These are phyloP conservation scores for Gremmenia infestans DNA, from an alignment of 2,329 filamentous ascomycete species.

Conservation along the genomic window DNA sequence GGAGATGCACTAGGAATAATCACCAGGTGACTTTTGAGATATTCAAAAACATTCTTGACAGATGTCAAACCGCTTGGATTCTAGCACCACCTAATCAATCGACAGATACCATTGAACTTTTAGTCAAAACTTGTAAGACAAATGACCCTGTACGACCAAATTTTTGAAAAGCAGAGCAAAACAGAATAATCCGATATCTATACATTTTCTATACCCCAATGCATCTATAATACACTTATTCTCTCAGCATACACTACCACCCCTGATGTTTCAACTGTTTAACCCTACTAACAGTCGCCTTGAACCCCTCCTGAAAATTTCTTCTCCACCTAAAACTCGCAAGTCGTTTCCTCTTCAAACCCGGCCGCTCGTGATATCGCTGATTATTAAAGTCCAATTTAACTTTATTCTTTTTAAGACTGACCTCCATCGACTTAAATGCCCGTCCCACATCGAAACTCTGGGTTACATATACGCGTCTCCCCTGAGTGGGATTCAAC, in stretches of 20 bases:
- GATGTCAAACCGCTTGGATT: too few relatives aligned
- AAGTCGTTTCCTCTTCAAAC: constrained; percentile 73
- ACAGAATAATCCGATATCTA: neutral
- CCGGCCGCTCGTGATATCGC: constrained; percentile 68
- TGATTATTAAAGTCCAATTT: constrained; percentile 52
- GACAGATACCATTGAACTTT: too few relatives aligned
- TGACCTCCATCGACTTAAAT: constrained; percentile 34
- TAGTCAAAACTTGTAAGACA: too few relatives aligned
- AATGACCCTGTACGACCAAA: too few relatives aligned
- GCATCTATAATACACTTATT: constrained; percentile 10
- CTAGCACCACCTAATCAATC: too few relatives aligned
- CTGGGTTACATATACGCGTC: constrained; percentile 16
- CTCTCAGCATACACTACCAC: constrained; percentile 49
- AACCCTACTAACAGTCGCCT: constrained; percentile 57
- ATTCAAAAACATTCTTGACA: too few relatives aligned
- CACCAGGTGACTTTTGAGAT: too few relatives aligned
- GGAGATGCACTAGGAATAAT: too few relatives aligned
- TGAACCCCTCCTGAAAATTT: constrained; percentile 66
- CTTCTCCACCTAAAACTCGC: constrained; percentile 62
- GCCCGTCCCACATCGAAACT: constrained; percentile 24
- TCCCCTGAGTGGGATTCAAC: constrained; percentile 25
- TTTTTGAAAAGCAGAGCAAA: too few relatives aligned
- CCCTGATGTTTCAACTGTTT: constrained; percentile 69
- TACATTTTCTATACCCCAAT: constrained; percentile 7
- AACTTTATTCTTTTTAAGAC: constrained; percentile 52